Percentiles rank a stretch among this genome's conserved stretches.
Evolutionary conservation across 768 basidiomycete genomes (phyloP).

Genomic region (Mycena polygramma): DNA sequence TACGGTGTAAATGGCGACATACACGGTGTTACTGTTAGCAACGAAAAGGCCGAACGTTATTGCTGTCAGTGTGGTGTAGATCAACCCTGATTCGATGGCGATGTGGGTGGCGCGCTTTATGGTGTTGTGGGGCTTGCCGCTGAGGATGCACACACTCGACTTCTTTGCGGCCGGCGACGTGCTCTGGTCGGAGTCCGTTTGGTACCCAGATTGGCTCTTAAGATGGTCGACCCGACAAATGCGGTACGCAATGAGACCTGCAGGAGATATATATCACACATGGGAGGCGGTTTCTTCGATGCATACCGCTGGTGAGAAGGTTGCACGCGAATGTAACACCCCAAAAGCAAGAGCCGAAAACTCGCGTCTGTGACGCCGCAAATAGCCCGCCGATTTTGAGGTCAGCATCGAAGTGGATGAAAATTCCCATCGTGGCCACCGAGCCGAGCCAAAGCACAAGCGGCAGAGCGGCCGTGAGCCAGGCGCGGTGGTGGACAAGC

Average conservation of each 20-base stretch:
- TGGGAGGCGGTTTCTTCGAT: not conserved
- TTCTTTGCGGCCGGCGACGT: constrained; percentile 7
- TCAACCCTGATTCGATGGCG: constrained; percentile 32
- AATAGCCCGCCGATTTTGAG: constrained; percentile 18
- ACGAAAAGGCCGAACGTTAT: constrained; percentile 29
- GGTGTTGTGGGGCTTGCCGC: not conserved
- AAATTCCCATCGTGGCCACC: constrained; percentile 26
- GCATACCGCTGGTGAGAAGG: constrained; percentile 29
- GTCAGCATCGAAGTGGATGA: constrained; percentile 9
- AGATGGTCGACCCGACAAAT: constrained; percentile 7
- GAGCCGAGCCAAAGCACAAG: constrained; percentile 25
- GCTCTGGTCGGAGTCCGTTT: constrained; percentile 3
- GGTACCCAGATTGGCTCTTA: not conserved
- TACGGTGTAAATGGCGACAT: constrained; percentile 24
- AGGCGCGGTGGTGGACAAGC: constrained; percentile 24
- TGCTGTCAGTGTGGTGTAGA: constrained; percentile 24
- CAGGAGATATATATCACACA: not conserved
- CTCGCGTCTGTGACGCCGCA: not conserved
- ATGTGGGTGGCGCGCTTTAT: constrained; percentile 8
- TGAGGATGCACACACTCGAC: not conserved
- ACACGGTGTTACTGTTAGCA: constrained; percentile 14
- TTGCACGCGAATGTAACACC: constrained; percentile 25
- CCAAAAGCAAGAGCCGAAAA: constrained; percentile 29
- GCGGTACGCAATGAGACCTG: constrained; percentile 28
- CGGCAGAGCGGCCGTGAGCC: constrained; percentile 13